These are phyloP conservation scores for Grigorovia yakushimaensis DNA, from an alignment of 805 yeast genomes.

Conservation along the genomic window DNA sequence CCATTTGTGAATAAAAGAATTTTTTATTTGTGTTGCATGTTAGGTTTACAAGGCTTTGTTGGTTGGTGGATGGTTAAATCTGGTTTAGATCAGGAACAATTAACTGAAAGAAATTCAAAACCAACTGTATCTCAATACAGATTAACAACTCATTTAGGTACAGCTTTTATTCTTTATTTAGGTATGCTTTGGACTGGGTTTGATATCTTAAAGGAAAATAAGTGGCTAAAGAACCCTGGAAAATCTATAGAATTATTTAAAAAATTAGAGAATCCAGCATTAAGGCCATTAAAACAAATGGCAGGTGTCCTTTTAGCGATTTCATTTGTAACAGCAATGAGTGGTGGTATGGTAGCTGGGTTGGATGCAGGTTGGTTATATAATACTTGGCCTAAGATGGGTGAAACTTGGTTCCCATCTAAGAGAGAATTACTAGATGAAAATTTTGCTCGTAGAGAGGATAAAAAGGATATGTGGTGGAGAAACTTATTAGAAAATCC, in stretches of 20 bases:
- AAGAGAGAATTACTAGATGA: slow-evolving; percentile 69
- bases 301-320: slow-evolving; percentile 52
- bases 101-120: slow-evolving; percentile 72
- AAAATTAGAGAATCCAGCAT: slow-evolving; percentile 50
- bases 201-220: slow-evolving; percentile 66
- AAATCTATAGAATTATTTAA: slow-evolving; percentile 44
- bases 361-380: slow-evolving; percentile 95
- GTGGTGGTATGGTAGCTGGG: slow-evolving; percentile 98
- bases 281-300: slow-evolving; percentile 46
- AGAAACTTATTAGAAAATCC: slow-evolving; percentile 93
- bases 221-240: slow-evolving; percentile 57
- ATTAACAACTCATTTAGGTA: slow-evolving; percentile 85
- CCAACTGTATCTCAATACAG: slow-evolving; percentile 98
- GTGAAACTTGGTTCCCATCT: slow-evolving; percentile 69
- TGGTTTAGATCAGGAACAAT: slow-evolving; percentile 74
- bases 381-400: slow-evolving; percentile 96
- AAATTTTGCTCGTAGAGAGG: slow-evolving; percentile 55
- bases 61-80: slow-evolving; percentile 99
- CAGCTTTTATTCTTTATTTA: slow-evolving; percentile 79
- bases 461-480: slow-evolving; percentile 73
- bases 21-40: slow-evolving; percentile 59
- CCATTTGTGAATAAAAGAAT: slow-evolving; percentile 57
- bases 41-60: slow-evolving; percentile 89
- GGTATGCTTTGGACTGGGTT: slow-evolving; percentile 89
- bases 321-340: slow-evolving; percentile 85